phyloP scores from a whole-genome alignment of 768 basidiomycete species.

The Pleurotus cornucopiae region DNA sequence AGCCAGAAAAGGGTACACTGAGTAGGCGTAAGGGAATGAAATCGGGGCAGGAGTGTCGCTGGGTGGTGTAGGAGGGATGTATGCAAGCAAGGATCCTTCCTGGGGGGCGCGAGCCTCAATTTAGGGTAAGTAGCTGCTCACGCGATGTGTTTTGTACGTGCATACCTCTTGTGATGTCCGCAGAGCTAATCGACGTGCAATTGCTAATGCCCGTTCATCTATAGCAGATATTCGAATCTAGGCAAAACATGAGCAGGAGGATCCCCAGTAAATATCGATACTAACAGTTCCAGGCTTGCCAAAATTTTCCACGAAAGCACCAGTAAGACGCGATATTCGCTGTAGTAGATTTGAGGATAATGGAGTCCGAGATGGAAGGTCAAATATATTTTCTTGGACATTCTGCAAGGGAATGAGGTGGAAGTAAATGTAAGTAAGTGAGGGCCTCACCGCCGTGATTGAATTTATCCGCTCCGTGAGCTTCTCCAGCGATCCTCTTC shows the following conservation, averaged over 20 bases:
- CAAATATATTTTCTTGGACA: slow-evolving; percentile 29
- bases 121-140: neutral
- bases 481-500: slow-evolving; percentile 45
- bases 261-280: neutral
- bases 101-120: slow-evolving; percentile 10
- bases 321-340: slow-evolving; percentile 63
- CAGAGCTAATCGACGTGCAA: slow-evolving; percentile 49
- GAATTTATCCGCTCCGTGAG: slow-evolving; percentile 40
- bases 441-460: slow-evolving; percentile 43
- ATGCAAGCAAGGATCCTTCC: slow-evolving; percentile 18
- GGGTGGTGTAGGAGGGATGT: slow-evolving; percentile 24
- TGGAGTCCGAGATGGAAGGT: slow-evolving; percentile 40
- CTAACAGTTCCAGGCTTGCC: slow-evolving; percentile 40
- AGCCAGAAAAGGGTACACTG: slow-evolving; percentile 65
- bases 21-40: slow-evolving; percentile 40
- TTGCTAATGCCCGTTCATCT: slow-evolving; percentile 28
- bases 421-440: neutral
- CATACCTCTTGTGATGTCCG: slow-evolving; percentile 52
- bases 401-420: slow-evolving; percentile 25
- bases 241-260: slow-evolving; percentile 6
- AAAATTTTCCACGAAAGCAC: slow-evolving; percentile 56
- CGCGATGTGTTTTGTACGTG: neutral
- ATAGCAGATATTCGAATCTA: slow-evolving; percentile 51
- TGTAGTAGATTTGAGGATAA: slow-evolving; percentile 47
- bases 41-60: slow-evolving; percentile 19